A percentile compares a stretch with the other conserved stretches of the same genome.
phyloP scores from a whole-genome alignment of 2,329 filamentous ascomycete species.

The Chrysoporthe puriensis region DNA sequence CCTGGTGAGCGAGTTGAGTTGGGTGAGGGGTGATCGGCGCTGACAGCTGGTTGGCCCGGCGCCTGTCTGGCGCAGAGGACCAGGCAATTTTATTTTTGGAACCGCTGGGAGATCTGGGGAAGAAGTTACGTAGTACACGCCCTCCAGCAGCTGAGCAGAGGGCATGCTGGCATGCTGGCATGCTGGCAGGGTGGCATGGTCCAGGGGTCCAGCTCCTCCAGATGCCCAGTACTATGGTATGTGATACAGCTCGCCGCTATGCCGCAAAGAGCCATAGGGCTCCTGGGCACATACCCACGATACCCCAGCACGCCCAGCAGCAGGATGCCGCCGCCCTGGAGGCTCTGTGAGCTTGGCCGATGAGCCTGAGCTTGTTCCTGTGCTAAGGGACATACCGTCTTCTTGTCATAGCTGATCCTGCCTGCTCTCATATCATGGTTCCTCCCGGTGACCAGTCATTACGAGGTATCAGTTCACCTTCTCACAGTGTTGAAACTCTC shows the following conservation, averaged over 20 bases:
- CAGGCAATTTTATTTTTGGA: conserved; percentile 15
- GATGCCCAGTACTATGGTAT: background rate
- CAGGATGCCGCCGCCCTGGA: background rate
- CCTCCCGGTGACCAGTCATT: background rate
- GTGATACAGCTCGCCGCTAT: background rate
- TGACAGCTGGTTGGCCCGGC: background rate
- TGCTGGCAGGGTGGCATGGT: background rate
- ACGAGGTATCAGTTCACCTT: background rate
- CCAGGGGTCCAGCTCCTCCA: background rate
- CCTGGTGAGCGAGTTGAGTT: background rate
- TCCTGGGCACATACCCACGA: background rate
- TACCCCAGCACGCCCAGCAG: no score
- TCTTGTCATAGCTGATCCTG: no score
- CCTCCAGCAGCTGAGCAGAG: background rate
- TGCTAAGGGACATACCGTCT: no score
- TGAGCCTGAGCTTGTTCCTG: background rate
- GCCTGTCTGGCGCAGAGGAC: background rate
- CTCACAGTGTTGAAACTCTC: background rate
- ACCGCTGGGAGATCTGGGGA: conserved; percentile 5
- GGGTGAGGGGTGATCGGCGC: conserved; percentile 10
- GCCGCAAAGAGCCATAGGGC: background rate
- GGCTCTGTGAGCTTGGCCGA: background rate
- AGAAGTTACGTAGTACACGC: background rate
- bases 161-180: background rate
- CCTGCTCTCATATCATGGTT: no score